Base-by-base conservation (phyloP, 306 rosid genomes). In the Canavalia gladiata region DNA sequence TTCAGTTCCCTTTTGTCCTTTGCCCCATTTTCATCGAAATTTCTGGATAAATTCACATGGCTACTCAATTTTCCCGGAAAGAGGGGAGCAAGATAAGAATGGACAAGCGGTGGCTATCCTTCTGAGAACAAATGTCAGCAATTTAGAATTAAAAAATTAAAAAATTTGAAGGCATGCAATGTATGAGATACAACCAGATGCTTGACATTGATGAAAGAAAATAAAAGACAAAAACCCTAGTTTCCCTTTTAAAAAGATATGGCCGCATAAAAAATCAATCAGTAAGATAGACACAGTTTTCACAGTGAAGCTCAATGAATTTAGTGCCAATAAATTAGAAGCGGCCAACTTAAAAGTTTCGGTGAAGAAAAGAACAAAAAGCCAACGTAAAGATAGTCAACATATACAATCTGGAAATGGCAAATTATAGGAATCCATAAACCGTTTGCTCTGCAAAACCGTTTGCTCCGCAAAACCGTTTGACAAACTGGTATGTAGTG, bases 1-100 rank as follows among this genome's bases (percentile, higher is more conserved):
- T 46, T n/a, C 46, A 29, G 37, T 39, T 74, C 60, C 7, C 0
- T 43, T 75, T 51, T 50, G 4, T 5, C n/a, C 3, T 72, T 80
- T 77, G 25, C 83, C 85, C 57, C 34, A 68, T 63, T 80, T 80
- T 76, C 50, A 58, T 54, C 4, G 5, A 74, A 60, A 74, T 43
- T 68, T 73, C 75, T 7, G 25, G 56, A 56, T 71, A 66, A 31
- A 58, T 41, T 71, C 54, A 65, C 64, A 65, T 57, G 66, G 69
- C 45, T 75, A 29, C 72, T 80, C 57, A 57, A 74, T 49, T 45
- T 49, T 60, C n/a, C 72, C 25, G 52, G 25, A 68, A 7, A 60
- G 25, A 45, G 56, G 55, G 34, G 31, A 50, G 45, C 9, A 73
- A n/a, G 66, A 60, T 77, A 55, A 41, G 50, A 67, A 79, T 25